Evolutionary conservation across 345 rosid species (phyloP).

Genomic region (Tarenaya hassleriana): DNA sequence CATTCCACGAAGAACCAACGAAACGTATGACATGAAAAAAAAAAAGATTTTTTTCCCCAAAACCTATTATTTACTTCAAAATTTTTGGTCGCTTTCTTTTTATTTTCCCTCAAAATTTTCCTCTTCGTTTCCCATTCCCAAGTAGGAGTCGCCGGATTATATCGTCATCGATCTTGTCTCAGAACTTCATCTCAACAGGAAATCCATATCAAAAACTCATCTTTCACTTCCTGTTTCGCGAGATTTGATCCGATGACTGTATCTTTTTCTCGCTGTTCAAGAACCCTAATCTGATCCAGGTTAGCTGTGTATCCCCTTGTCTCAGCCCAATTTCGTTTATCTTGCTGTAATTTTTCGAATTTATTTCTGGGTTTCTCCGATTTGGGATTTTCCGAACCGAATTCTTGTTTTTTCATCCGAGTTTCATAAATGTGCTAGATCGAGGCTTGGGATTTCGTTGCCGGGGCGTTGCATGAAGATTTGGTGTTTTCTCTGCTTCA

Average conservation of each 20-base stretch:
- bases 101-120: conserved; percentile 16
- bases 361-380: conserved; percentile 7
- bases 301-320: conserved; percentile 8
- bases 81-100: conserved; percentile 20
- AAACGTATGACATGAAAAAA: no score
- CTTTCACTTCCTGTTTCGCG: conserved; percentile 8
- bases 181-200: background rate
- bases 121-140: background rate
- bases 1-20: no score
- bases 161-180: conserved; percentile 3
- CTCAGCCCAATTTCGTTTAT: background rate
- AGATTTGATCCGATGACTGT: conserved; percentile 24
- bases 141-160: conserved; percentile 17
- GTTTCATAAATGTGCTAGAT: conserved; percentile 39
- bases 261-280: conserved; percentile 6
- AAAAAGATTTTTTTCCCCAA: no score
- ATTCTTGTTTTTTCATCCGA: background rate
- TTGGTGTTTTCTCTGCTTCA: conserved; percentile 77
- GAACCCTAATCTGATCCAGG: conserved; percentile 25
- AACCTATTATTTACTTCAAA: background rate
- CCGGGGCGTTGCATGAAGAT: conserved; percentile 67
- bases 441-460: conserved; percentile 46
- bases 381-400: background rate
- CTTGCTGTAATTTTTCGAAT: conserved; percentile 6
- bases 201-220: background rate